A percentile compares a stretch with the other conserved stretches of the same genome.
phyloP scores from a whole-genome alignment of 306 rosid species.

The Potentilla sterilis region DNA sequence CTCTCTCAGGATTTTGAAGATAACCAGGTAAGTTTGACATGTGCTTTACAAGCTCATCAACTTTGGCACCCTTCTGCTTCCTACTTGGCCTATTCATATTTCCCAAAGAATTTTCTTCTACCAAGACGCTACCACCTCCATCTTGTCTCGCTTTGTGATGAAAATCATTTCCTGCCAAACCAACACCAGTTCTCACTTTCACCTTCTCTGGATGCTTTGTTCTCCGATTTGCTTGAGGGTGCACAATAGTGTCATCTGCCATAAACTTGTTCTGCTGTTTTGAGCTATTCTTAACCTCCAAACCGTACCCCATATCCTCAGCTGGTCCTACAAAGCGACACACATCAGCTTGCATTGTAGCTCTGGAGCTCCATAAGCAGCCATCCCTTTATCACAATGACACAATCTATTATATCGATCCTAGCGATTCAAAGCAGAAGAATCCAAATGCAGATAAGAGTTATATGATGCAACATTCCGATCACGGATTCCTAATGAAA shows the following conservation, averaged over 20 bases:
- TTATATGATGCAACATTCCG: neutral
- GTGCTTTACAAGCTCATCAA: slow-evolving; percentile 83
- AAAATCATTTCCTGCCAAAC: slow-evolving; percentile 30
- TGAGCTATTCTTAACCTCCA: slow-evolving; percentile 43
- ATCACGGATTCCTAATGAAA: neutral
- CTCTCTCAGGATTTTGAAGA: slow-evolving; percentile 58
- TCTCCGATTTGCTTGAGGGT: slow-evolving; percentile 35
- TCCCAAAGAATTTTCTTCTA: slow-evolving; percentile 17
- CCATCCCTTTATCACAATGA: slow-evolving; percentile 14
- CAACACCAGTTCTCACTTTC: slow-evolving; percentile 34
- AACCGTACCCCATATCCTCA: slow-evolving; percentile 47
- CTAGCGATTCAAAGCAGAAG: neutral
- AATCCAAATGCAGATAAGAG: neutral
- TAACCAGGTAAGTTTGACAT: slow-evolving; percentile 83
- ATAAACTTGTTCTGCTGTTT: slow-evolving; percentile 40
- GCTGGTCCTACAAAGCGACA: slow-evolving; percentile 33
- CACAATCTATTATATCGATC: neutral
- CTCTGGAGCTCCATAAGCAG: slow-evolving; percentile 23
- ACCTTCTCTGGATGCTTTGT: slow-evolving; percentile 30
- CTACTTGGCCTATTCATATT: slow-evolving; percentile 27
- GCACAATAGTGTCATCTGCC: slow-evolving; percentile 34
- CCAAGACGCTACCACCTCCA: slow-evolving; percentile 22
- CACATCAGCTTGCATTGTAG: slow-evolving; percentile 32
- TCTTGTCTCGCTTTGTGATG: slow-evolving; percentile 29
- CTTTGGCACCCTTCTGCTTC: slow-evolving; percentile 40